These are phyloP conservation scores for Starmerella scarabaei DNA, from an alignment of 805 yeast genomes.

Conservation along the genomic window DNA sequence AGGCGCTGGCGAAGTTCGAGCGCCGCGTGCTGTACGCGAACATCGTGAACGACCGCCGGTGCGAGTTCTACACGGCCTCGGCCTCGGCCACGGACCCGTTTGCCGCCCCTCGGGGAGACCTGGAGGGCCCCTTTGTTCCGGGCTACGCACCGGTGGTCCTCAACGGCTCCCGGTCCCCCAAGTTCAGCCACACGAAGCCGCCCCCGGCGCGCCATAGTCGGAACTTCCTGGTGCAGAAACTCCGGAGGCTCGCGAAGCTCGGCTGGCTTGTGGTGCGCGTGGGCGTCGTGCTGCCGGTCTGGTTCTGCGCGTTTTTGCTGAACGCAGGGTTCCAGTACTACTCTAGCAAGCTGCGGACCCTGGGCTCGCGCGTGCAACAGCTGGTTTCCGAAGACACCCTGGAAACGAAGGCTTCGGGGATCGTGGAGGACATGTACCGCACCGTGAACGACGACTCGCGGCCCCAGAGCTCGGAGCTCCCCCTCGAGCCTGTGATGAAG, in stretches of 20 bases:
- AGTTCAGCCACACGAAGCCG: conserved; percentile 14
- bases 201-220: not conserved
- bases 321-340: conserved; percentile 33
- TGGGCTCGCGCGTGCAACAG: not conserved
- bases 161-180: conserved; percentile 9
- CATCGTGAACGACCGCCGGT: conserved; percentile 64
- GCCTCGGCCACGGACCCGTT: conserved; percentile 33
- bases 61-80: conserved; percentile 74
- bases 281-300: conserved; percentile 46
- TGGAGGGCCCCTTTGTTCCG: conserved; percentile 17
- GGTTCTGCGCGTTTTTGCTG: conserved; percentile 46
- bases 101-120: not conserved
- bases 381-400: not conserved
- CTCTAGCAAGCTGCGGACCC: conserved; percentile 30
- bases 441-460: conserved; percentile 4
- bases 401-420: conserved; percentile 14
- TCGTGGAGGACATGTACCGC: conserved; percentile 19
- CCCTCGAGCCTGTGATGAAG: conserved; percentile 31
- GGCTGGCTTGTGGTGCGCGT: conserved; percentile 33
- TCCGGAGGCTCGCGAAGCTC: conserved; percentile 6
- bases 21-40: conserved; percentile 55
- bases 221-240: not conserved
- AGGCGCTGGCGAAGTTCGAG: conserved; percentile 42
- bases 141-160: conserved; percentile 20
- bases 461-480: conserved; percentile 7